Evolutionary conservation across 1,139 yeast genomes (phyloP), one percentile per base, ranked within the genome.

Genomic region (Blastobotrys capitulatus): DNA sequence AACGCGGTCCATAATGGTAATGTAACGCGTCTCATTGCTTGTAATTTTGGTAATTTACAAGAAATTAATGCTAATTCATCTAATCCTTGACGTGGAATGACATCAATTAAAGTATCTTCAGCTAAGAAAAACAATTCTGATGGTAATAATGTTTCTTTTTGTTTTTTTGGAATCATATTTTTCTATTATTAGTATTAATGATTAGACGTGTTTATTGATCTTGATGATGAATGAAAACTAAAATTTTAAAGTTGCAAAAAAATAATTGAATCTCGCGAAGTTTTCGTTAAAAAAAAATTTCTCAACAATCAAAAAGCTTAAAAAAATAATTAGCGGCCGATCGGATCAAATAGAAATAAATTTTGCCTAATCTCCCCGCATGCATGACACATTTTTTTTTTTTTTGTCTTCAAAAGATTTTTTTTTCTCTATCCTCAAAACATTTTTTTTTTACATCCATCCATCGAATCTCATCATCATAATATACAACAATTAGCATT

Each of bases 1-100:
- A 89, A 66, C 0, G 97, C 97, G 22, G 87, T 73, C 98, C 98
- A 92, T 3, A 92, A 58, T 0, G 97, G 96, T 0, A 92, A 82
- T 44, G 77, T 73, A 31, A 77, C 79, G 50, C 92, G 74, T 55
- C 85, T 77, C 77, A 86, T 77, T 1, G 95, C 89, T 48, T 80
- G 66, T 54, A 84, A 67, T 49, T 73, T 73, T 1, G 82, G 87
- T 45, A 76, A 57, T 8, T 58, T 41, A 44, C 54, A 22, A 63
- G 92, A 88, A 48, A 85, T 79, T 46, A 86, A 71, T 44, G 77
- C 79, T 18, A 84, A 68, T 32, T 82, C 73, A 39, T 78, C 80
- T 78, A 85, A 76, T 4, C 82, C 71, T 61, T 83, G 86, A 45
- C 89, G 71, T 1, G 97, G 96, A 29, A 89, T 74, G 34, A 90